phyloP scores from a whole-genome alignment of 257 asterid genomes.

The Plantago ovata region DNA sequence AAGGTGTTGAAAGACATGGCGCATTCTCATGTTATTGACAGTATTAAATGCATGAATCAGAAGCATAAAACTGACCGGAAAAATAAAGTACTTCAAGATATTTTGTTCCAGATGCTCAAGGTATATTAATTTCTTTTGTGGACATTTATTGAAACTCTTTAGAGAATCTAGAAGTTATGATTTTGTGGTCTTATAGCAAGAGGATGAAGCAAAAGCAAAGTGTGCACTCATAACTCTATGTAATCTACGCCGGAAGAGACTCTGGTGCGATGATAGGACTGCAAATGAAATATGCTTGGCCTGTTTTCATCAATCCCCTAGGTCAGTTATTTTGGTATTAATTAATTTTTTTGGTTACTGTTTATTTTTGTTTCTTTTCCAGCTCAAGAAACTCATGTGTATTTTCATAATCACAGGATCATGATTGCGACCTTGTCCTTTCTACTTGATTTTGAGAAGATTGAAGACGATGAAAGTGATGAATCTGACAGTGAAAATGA shows the following conservation, averaged over 20 bases:
- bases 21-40: slow-evolving; percentile 63
- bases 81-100: slow-evolving; percentile 72
- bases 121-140: slow-evolving; percentile 28
- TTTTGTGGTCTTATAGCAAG: slow-evolving; percentile 48
- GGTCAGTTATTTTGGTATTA: slow-evolving; percentile 29
- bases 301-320: slow-evolving; percentile 73
- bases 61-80: slow-evolving; percentile 77
- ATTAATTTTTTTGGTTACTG: not conserved
- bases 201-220: slow-evolving; percentile 84
- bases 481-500: slow-evolving; percentile 74
- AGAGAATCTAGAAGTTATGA: slow-evolving; percentile 11
- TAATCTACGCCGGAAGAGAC: slow-evolving; percentile 75
- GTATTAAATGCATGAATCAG: slow-evolving; percentile 69
- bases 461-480: slow-evolving; percentile 64
- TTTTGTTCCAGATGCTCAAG: slow-evolving; percentile 69
- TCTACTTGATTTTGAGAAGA: slow-evolving; percentile 85
- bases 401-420: slow-evolving; percentile 53
- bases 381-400: slow-evolving; percentile 8
- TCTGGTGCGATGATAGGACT: slow-evolving; percentile 85
- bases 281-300: slow-evolving; percentile 85
- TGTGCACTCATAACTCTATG: slow-evolving; percentile 64
- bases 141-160: slow-evolving; percentile 9
- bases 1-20: slow-evolving; percentile 53
- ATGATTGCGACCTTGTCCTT: slow-evolving; percentile 83
- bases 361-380: slow-evolving; percentile 1